A percentile compares a stretch with the other conserved stretches of the same genome.
These are phyloP conservation scores for Fusarium napiforme DNA, from an alignment of 2,329 filamentous ascomycete genomes.

Conservation along the genomic window DNA sequence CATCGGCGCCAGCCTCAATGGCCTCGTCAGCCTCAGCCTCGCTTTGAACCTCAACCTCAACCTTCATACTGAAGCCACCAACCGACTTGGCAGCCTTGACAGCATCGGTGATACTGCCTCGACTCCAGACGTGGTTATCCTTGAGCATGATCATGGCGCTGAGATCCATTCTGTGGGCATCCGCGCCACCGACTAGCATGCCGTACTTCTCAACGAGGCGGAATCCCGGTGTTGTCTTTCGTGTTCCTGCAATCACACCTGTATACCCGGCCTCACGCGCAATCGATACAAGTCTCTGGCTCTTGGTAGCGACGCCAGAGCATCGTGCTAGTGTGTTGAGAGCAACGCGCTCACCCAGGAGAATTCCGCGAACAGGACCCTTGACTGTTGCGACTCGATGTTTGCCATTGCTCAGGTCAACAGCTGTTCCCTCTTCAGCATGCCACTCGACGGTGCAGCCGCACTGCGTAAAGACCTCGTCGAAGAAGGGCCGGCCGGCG, in stretches of 20 bases:
- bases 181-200: constrained; percentile 93
- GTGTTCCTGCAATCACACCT: constrained; percentile 89
- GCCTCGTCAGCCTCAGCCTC: constrained; percentile 92
- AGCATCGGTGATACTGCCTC: constrained; percentile 85
- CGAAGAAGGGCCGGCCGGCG: constrained; percentile 93
- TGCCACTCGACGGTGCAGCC: constrained; percentile 95
- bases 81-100: constrained; percentile 85
- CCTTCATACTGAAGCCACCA: constrained; percentile 90
- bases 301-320: constrained; percentile 86
- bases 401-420: constrained; percentile 70
- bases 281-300: constrained; percentile 63
- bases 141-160: constrained; percentile 98
- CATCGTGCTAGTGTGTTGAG: constrained; percentile 91
- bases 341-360: constrained; percentile 93
- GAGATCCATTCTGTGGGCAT: constrained; percentile 91
- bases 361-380: constrained; percentile 80
- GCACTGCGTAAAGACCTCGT: constrained; percentile 90
- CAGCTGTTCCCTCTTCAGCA: constrained; percentile 75
- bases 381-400: constrained; percentile 80
- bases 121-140: constrained; percentile 97
- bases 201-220: constrained; percentile 97
- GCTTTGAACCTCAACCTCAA: constrained; percentile 94
- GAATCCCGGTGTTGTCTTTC: constrained; percentile 97
- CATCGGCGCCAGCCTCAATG: constrained; percentile 88
- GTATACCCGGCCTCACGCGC: constrained; percentile 76